Conservation (phyloP, 768 basidiomycete genomes). For the Trametes villosa region DNA sequence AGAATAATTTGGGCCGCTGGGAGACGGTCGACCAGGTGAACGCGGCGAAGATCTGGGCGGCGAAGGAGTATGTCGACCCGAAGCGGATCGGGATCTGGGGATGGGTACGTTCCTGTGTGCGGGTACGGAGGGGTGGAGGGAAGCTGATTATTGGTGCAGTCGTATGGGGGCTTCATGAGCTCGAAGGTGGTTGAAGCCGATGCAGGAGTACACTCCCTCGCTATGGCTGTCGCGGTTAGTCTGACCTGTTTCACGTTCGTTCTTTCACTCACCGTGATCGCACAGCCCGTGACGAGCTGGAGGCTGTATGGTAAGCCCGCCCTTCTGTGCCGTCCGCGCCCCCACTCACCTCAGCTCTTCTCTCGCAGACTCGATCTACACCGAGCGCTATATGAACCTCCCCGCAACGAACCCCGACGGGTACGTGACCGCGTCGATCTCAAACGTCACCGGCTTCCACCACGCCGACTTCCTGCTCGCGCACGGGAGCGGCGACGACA, state of each 20-base stretch:
- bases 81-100: slow-evolving; percentile 96
- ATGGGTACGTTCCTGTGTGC: slow-evolving; percentile 73
- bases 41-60: slow-evolving; percentile 87
- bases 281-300: slow-evolving; percentile 88
- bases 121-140: not conserved
- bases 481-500: slow-evolving; percentile 96
- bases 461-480: slow-evolving; percentile 82
- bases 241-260: not conserved
- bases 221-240: slow-evolving; percentile 88
- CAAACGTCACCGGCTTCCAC: slow-evolving; percentile 85
- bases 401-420: slow-evolving; percentile 80
- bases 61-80: slow-evolving; percentile 86
- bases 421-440: slow-evolving; percentile 89
- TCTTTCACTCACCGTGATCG: slow-evolving; percentile 12
- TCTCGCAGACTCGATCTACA: slow-evolving; percentile 88
- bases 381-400: slow-evolving; percentile 94
- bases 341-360: not conserved
- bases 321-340: not conserved
- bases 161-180: slow-evolving; percentile 96
- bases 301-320: slow-evolving; percentile 64
- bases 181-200: slow-evolving; percentile 90
- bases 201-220: slow-evolving; percentile 87
- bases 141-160: slow-evolving; percentile 49
- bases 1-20: slow-evolving; percentile 84
- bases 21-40: slow-evolving; percentile 91